phyloP scores from a whole-genome alignment of 2,329 filamentous ascomycete species.

The Epichloe scottii region DNA sequence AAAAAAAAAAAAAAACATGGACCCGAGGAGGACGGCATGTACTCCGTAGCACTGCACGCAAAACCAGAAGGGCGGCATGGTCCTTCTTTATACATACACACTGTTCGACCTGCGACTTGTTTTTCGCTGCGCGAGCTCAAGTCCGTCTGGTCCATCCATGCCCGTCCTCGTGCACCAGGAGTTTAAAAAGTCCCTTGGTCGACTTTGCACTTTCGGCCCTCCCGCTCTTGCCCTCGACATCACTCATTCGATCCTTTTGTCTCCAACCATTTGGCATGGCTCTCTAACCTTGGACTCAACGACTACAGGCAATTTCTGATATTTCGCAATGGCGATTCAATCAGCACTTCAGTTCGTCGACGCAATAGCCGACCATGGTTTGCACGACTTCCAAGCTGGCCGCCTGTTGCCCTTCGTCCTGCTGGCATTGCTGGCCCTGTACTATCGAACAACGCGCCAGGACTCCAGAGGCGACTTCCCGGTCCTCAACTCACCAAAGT shows the following conservation, averaged over 20 bases:
- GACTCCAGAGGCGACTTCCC: neutral
- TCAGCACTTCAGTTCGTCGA: neutral
- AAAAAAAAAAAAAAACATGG: neutral
- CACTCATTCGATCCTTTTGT: neutral
- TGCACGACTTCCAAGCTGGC: constrained; percentile 6
- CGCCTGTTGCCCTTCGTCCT: constrained; percentile 35
- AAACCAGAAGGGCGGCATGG: neutral
- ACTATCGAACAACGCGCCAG: neutral
- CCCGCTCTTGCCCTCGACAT: neutral
- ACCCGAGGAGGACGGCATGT: neutral
- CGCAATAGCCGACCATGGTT: neutral
- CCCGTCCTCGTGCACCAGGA: neutral
- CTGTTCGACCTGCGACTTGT: too few relatives aligned
- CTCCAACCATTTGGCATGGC: neutral
- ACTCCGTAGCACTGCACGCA: neutral
- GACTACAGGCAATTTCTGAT: neutral
- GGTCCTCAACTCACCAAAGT: constrained; percentile 5
- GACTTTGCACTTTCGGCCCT: neutral
- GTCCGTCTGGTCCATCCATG: neutral
- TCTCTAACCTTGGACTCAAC: neutral
- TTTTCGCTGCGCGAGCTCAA: neutral
- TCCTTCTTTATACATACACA: too few relatives aligned
- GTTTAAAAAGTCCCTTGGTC: neutral
- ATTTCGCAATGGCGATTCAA: neutral
- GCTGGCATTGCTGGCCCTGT: constrained; percentile 27